These are phyloP conservation scores for Cyberlindnera americana DNA, from an alignment of 805 yeast species.

Conservation along the genomic window DNA sequence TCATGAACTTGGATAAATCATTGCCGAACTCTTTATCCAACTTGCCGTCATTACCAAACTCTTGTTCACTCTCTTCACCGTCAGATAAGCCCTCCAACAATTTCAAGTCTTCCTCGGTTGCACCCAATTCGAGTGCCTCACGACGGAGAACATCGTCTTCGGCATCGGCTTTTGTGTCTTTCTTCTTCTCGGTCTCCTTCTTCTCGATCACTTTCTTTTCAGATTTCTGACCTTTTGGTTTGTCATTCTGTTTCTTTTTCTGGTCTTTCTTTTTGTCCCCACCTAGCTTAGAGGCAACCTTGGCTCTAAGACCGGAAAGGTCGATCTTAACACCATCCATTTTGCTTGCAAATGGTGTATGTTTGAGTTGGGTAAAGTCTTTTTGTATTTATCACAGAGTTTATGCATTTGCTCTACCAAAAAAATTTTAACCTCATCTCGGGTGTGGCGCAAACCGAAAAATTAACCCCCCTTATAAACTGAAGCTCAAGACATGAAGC, in stretches of 20 bases:
- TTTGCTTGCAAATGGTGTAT: too few relatives aligned
- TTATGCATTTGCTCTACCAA: slow-evolving; percentile 2
- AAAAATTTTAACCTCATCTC: slow-evolving; percentile 21
- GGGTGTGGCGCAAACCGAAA: slow-evolving; percentile 11
- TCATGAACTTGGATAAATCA: slow-evolving; percentile 62
- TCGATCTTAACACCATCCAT: slow-evolving; percentile 30
- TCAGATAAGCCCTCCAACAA: slow-evolving; percentile 56
- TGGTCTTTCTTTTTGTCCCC: slow-evolving; percentile 23
- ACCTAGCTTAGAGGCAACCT: slow-evolving; percentile 51
- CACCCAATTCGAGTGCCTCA: slow-evolving; percentile 81
- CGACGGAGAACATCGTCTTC: slow-evolving; percentile 41
- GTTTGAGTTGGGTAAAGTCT: too few relatives aligned
- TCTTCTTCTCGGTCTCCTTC: background rate
- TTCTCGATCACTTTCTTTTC: slow-evolving; percentile 13
- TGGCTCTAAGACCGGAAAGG: slow-evolving; percentile 57
- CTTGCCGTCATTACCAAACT: slow-evolving; percentile 31
- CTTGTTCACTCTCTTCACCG: slow-evolving; percentile 40
- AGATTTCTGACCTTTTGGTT: slow-evolving; percentile 9
- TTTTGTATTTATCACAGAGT: background rate
- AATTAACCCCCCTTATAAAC: too few relatives aligned
- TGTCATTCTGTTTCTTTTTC: slow-evolving; percentile 16
- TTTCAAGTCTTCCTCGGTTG: slow-evolving; percentile 76
- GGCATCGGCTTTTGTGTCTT: slow-evolving; percentile 1
- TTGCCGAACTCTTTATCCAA: slow-evolving; percentile 39
- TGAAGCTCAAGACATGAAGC: too few relatives aligned